Conservation (phyloP, 1,284 basidiomycete species). For the Ustilago curta region DNA sequence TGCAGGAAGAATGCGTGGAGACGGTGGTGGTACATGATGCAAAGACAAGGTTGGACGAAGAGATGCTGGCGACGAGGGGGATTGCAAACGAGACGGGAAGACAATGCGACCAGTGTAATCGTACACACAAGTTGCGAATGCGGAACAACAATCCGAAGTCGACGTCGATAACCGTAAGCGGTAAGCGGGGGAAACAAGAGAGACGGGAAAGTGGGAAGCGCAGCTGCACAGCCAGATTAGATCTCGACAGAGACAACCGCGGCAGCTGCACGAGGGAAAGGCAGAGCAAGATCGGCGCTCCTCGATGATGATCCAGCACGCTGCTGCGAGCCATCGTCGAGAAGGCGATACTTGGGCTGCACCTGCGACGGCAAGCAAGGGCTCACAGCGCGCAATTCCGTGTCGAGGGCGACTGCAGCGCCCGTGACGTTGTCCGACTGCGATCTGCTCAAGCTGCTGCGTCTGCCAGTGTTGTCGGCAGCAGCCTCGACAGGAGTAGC, state of each 20-base stretch:
- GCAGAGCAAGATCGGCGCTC: conserved; percentile 22
- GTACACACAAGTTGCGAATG: conserved; percentile 30
- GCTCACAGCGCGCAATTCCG: conserved; percentile 45
- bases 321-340: conserved; percentile 13
- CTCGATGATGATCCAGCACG: conserved; percentile 15
- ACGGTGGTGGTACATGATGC: conserved; percentile 47
- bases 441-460: conserved; percentile 44
- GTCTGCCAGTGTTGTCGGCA: conserved; percentile 6
- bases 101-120: conserved; percentile 13
- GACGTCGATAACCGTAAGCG: conserved; percentile 11
- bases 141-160: conserved; percentile 11
- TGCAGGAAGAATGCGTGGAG: conserved; percentile 16
- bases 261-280: conserved; percentile 28
- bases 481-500: conserved; percentile 8
- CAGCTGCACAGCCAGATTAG: conserved; percentile 2
- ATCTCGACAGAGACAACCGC: conserved; percentile 24
- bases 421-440: conserved; percentile 48
- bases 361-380: conserved; percentile 37
- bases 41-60: conserved; percentile 13
- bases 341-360: conserved; percentile 36
- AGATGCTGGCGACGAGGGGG: conserved; percentile 10
- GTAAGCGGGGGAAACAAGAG: not conserved
- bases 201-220: not conserved
- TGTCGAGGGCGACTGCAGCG: conserved; percentile 39
- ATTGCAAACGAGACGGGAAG: not conserved